Evolutionary conservation across 352 stramenopile genomes (phyloP), one percentile per base, ranked within the genome.

Genomic region (Peronospora farinosa): DNA sequence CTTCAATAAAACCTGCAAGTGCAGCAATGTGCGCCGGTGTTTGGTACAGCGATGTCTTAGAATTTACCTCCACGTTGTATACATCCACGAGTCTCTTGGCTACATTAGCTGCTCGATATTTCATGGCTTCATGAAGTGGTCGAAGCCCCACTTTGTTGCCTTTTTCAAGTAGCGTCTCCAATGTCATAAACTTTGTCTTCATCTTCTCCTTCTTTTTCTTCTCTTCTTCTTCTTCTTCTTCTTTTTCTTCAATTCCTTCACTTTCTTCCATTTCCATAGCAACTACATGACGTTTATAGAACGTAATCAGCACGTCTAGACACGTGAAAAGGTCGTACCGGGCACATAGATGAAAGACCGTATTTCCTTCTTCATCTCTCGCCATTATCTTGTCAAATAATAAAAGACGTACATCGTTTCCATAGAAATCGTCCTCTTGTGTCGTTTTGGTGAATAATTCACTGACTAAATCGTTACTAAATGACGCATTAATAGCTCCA

Each of bases 291-390:
- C 59, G 65, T 31, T 31, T 17, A 44, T 82, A 74, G 37, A 89
- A 89, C 12, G 52, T 42, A 0, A 69, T 39, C 1, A 90, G 50
- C 4, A 72, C 21, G 9, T 76, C 62, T 15, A 92, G 45, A 57
- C 67, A 74, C 27, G 49, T 31, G 2, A 45, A 35, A 11, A 88
- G 74, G 36, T 92, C 59, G 46, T 78, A 78, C 41, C 79, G 74
- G 17, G 80, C 83, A 36, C 80, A 90, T 12, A 90, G 57, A 52
- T 91, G 80, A 45, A 90, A 86, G n/a, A 87, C 65, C 25, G 73
- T 74, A 55, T 85, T 86, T 49, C 80, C 80, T 42, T 87, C 76
- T 43, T 91, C 81, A 61, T 92, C 80, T 35, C 64, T 72, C 1
- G 60, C 62, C 21, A 63, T 57, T 25, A 85, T 43, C 40, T 72